phyloP scores from a whole-genome alignment of 108 stramenopile species.

The Stephanodiscus triporus region DNA sequence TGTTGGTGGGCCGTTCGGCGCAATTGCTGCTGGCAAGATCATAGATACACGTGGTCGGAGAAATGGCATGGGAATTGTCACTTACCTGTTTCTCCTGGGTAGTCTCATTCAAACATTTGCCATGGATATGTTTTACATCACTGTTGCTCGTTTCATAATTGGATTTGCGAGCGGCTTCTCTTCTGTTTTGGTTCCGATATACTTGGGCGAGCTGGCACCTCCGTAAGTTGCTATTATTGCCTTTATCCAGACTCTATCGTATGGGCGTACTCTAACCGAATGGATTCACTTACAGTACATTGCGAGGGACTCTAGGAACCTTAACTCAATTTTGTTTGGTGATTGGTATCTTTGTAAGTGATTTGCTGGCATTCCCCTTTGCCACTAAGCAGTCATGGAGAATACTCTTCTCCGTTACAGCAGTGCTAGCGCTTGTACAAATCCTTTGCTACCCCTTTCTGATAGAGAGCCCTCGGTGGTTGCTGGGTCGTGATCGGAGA shows the following conservation, averaged over 20 bases:
- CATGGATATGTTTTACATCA: constrained; percentile 49
- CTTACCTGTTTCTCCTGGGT: constrained; percentile 61
- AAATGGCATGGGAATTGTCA: constrained; percentile 64
- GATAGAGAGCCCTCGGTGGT: constrained; percentile 50
- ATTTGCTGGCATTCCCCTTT: constrained; percentile 50
- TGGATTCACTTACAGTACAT: neutral
- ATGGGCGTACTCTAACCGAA: neutral
- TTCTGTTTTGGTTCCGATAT: constrained; percentile 75
- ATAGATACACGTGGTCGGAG: constrained; percentile 43
- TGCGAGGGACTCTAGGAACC: constrained; percentile 83
- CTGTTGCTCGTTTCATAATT: constrained; percentile 60
- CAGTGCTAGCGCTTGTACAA: constrained; percentile 58
- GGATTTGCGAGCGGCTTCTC: constrained; percentile 79
- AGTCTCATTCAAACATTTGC: constrained; percentile 54
- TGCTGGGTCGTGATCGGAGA: constrained; percentile 62
- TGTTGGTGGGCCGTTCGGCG: constrained; percentile 84
- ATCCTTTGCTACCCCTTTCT: constrained; percentile 39
- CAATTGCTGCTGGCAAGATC: constrained; percentile 50
- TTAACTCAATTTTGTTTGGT: constrained; percentile 67
- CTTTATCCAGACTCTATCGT: neutral
- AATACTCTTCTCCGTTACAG: constrained; percentile 72
- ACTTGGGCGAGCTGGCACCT: constrained; percentile 83
- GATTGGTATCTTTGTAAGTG: constrained; percentile 58
- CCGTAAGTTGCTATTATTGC: constrained; percentile 16
- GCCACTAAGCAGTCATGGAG: constrained; percentile 51